A percentile compares a stretch with the other conserved stretches of the same genome.
Conservation (phyloP, 345 rosid genomes). For the Microthlaspi erraticum region DNA sequence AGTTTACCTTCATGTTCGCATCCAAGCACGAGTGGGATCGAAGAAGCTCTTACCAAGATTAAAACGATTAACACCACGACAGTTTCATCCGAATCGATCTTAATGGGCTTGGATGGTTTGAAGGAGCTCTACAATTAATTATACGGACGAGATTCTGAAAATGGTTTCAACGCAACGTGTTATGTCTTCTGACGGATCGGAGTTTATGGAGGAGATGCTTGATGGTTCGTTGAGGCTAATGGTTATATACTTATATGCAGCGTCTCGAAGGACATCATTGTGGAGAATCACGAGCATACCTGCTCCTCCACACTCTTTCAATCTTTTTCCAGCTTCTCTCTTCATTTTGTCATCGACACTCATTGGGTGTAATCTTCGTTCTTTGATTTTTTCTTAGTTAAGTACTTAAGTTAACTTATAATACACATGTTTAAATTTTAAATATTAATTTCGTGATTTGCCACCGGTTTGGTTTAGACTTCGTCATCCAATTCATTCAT, state of each 20-base stretch:
- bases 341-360: not conserved
- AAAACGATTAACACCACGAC: slow-evolving; percentile 42
- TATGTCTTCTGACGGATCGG: slow-evolving; percentile 44
- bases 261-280: slow-evolving; percentile 56
- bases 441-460: too few species aligned
- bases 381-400: not conserved
- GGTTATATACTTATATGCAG: slow-evolving; percentile 56
- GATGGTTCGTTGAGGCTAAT: slow-evolving; percentile 64
- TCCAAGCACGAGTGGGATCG: slow-evolving; percentile 54
- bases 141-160: slow-evolving; percentile 57
- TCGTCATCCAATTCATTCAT: too few species aligned
- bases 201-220: slow-evolving; percentile 56
- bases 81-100: slow-evolving; percentile 48
- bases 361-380: not conserved
- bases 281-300: slow-evolving; percentile 36
- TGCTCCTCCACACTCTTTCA: not conserved
- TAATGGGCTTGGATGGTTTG: slow-evolving; percentile 47
- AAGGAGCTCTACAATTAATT: slow-evolving; percentile 51
- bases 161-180: slow-evolving; percentile 58
- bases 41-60: slow-evolving; percentile 61
- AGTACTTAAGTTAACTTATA: too few species aligned
- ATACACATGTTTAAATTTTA: too few species aligned
- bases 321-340: not conserved
- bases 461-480: too few species aligned
- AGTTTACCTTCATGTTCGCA: slow-evolving; percentile 79